Percentiles rank a stretch among this genome's conserved stretches.
These are phyloP conservation scores for Ballota nigra DNA, from an alignment of 257 asterid genomes.

Conservation along the genomic window DNA sequence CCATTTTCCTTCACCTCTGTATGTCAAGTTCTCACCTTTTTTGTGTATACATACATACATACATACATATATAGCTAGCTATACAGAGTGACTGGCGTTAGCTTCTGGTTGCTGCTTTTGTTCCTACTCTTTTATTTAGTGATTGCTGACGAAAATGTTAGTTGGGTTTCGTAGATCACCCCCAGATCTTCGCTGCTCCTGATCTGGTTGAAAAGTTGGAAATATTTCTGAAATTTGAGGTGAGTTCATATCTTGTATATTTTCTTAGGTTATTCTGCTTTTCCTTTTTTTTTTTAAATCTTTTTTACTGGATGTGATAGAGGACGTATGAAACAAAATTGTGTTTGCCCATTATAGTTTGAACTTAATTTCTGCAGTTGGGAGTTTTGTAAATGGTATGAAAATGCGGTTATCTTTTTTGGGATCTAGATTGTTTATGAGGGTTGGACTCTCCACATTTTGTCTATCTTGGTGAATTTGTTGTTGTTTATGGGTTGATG, in stretches of 20 bases:
- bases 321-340: constrained; percentile 4
- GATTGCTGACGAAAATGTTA: constrained; percentile 33
- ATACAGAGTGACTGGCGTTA: constrained; percentile 14
- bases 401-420: background rate
- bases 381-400: constrained; percentile 2
- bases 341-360: background rate
- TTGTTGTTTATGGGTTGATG: constrained; percentile 6
- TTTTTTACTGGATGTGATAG: background rate
- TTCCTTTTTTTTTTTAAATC: background rate
- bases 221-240: constrained; percentile 26
- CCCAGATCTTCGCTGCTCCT: constrained; percentile 56
- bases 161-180: constrained; percentile 53
- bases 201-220: constrained; percentile 36
- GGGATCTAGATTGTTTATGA: constrained; percentile 21
- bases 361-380: constrained; percentile 15
- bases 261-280: background rate
- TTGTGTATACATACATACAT: background rate
- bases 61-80: constrained; percentile 10
- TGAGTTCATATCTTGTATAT: constrained; percentile 32
- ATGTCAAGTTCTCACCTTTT: background rate
- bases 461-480: background rate
- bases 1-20: constrained; percentile 5
- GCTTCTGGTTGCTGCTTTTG: constrained; percentile 15
- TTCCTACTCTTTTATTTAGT: constrained; percentile 20
- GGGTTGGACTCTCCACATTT: constrained; percentile 1